Percentiles rank a stretch among this genome's conserved stretches.
These are phyloP conservation scores for Escovopsis sp. DNA, from an alignment of 2,329 filamentous ascomycete species.

Conservation along the genomic window DNA sequence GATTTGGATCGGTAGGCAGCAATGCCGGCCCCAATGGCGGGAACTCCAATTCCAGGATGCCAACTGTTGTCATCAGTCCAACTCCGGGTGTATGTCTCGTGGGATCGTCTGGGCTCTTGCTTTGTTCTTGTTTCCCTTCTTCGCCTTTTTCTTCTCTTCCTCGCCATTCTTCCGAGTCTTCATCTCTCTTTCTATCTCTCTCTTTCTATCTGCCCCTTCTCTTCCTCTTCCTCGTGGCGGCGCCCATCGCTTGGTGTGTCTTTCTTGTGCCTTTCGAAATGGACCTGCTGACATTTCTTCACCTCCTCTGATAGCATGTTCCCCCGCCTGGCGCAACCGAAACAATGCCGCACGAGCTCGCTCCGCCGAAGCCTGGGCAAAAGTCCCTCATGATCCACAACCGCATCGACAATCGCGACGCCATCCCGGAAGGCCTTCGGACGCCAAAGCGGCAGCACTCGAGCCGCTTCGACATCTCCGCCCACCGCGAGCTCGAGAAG, in stretches of 20 bases:
- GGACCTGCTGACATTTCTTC: background rate
- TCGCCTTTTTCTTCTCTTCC: no score
- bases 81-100: slow-evolving; percentile 62
- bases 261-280: no score
- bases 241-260: no score
- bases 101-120: slow-evolving; percentile 9
- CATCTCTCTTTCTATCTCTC: no score
- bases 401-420: slow-evolving; percentile 75
- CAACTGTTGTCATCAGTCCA: slow-evolving; percentile 86
- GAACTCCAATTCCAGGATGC: slow-evolving; percentile 29
- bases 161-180: no score
- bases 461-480: slow-evolving; percentile 93
- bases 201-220: no score
- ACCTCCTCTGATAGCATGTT: slow-evolving; percentile 46
- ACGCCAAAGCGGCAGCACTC: slow-evolving; percentile 96
- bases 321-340: slow-evolving; percentile 87
- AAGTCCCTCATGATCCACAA: slow-evolving; percentile 84
- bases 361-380: slow-evolving; percentile 77
- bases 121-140: no score
- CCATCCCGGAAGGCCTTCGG: slow-evolving; percentile 78
- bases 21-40: slow-evolving; percentile 22
- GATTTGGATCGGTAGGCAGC: slow-evolving; percentile 23
- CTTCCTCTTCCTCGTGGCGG: no score
- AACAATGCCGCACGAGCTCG: slow-evolving; percentile 95
- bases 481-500: slow-evolving; percentile 92